A percentile compares a stretch with the other conserved stretches of the same genome.
These are phyloP conservation scores for Fusarium sp. DNA, from an alignment of 2,329 filamentous ascomycete species.

Conservation along the genomic window DNA sequence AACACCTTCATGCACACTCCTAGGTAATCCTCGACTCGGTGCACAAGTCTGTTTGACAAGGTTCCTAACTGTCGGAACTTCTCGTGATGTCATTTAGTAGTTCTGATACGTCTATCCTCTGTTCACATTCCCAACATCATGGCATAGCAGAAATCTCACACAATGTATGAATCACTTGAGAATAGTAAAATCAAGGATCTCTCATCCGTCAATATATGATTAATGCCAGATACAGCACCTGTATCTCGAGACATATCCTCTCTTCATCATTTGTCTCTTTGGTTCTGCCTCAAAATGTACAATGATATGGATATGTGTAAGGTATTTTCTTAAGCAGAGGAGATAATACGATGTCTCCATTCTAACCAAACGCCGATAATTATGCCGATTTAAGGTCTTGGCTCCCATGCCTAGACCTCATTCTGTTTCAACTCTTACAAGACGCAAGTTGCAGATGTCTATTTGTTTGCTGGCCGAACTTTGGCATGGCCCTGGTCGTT, in stretches of 20 bases:
- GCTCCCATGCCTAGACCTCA: conserved; percentile 11
- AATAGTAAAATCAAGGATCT: background rate
- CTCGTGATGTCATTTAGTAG: no score
- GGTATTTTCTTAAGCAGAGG: conserved; percentile 25
- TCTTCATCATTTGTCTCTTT: conserved; percentile 13
- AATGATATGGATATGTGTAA: conserved; percentile 25
- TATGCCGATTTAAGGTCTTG: conserved; percentile 32
- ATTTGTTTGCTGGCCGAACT: conserved; percentile 19
- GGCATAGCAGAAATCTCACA: no score
- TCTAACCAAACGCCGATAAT: conserved; percentile 48
- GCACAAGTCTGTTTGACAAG: no score
- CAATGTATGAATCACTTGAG: background rate
- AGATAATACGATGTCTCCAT: conserved; percentile 32
- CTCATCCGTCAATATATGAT: background rate
- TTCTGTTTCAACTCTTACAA: conserved; percentile 40
- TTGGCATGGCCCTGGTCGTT: background rate
- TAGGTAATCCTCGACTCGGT: no score
- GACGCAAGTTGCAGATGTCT: conserved; percentile 31
- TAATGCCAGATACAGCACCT: background rate
- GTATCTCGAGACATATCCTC: background rate
- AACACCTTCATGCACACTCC: no score
- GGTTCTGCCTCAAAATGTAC: conserved; percentile 4
- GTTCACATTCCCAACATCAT: no score
- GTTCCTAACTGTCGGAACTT: no score
- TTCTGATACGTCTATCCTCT: no score